These are phyloP conservation scores for Casuarina equisetifolia DNA, from an alignment of 306 rosid genomes.

Conservation along the genomic window DNA sequence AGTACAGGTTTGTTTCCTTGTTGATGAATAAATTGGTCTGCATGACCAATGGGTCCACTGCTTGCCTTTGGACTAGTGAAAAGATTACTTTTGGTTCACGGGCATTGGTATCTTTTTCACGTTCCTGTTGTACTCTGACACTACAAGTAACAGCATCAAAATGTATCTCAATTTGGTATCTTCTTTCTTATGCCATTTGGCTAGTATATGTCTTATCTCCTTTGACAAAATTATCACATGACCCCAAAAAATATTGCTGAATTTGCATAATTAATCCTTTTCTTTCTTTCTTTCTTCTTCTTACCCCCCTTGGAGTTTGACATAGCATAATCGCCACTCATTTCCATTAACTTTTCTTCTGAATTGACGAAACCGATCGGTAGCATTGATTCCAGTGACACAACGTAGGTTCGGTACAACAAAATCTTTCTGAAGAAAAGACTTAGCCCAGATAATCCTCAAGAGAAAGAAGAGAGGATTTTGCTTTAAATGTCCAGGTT, in stretches of 20 bases:
- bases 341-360: not conserved
- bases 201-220: too few species aligned
- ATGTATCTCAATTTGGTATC: too few species aligned
- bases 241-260: not conserved
- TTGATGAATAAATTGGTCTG: not conserved
- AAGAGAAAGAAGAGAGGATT: too few species aligned
- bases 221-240: not conserved
- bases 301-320: not conserved
- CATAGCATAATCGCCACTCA: not conserved
- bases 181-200: too few species aligned
- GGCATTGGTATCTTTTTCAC: too few species aligned
- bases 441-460: too few species aligned
- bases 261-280: not conserved
- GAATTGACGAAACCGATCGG: not conserved
- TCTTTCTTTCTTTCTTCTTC: not conserved
- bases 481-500: too few species aligned
- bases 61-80: not conserved
- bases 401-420: too few species aligned
- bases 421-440: too few species aligned
- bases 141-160: not conserved
- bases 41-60: not conserved
- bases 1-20: not conserved
- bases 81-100: too few species aligned
- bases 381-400: not conserved
- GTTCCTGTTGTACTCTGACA: not conserved